phyloP scores from a whole-genome alignment of 768 basidiomycete species.

The Phallus indusiatus region DNA sequence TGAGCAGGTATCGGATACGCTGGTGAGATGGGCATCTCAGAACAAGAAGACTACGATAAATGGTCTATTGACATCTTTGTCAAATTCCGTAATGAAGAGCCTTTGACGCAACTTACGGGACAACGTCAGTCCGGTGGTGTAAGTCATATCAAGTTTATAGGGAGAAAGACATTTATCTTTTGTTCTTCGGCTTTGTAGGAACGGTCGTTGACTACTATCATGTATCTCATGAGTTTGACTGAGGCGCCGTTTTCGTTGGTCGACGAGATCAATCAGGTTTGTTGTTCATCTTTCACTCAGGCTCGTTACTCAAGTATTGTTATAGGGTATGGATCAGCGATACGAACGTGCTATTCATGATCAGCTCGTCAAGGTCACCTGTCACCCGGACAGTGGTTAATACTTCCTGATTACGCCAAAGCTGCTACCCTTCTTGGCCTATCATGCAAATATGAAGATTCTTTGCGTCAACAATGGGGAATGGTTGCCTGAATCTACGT shows the following conservation, averaged over 20 bases:
- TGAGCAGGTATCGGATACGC: slow-evolving; percentile 76
- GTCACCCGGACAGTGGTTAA: slow-evolving; percentile 82
- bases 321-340: slow-evolving; percentile 88
- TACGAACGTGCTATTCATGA: slow-evolving; percentile 94
- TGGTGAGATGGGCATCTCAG: slow-evolving; percentile 76
- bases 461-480: slow-evolving; percentile 94
- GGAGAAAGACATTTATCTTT: too few species aligned
- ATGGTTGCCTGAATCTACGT: slow-evolving; percentile 66
- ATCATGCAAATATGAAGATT: slow-evolving; percentile 89
- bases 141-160: too few species aligned
- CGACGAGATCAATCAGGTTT: slow-evolving; percentile 95
- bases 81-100: slow-evolving; percentile 89
- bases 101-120: slow-evolving; percentile 73
- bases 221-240: slow-evolving; percentile 93
- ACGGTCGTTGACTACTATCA: slow-evolving; percentile 91
- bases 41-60: slow-evolving; percentile 80
- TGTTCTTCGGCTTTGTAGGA: slow-evolving; percentile 44
- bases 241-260: slow-evolving; percentile 96
- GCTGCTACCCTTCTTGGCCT: slow-evolving; percentile 78
- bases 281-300: slow-evolving; percentile 11
- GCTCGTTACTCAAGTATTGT: background rate
- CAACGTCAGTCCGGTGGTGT: slow-evolving; percentile 95
- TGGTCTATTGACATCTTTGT: slow-evolving; percentile 97
- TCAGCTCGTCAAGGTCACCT: slow-evolving; percentile 90
- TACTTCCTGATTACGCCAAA: slow-evolving; percentile 99